Evolutionary conservation across 2,329 filamentous ascomycete genomes (phyloP), one percentile per base, ranked within the genome.

Genomic region (Colletotrichum sp.): DNA sequence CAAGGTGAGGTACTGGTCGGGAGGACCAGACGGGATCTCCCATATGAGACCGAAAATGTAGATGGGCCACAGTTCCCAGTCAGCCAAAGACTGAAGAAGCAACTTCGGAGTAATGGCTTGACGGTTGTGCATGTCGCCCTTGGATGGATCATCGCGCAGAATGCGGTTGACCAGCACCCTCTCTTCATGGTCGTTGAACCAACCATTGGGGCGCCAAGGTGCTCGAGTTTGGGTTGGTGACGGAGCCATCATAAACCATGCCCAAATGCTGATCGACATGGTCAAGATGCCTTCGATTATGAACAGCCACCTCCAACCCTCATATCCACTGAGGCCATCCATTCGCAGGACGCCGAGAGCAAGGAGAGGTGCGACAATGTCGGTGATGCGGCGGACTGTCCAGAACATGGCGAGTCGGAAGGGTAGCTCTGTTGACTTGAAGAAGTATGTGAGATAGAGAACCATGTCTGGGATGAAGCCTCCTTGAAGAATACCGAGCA

Each of bases 91-190:
- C 7, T 86, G 81, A 85, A 87, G 89, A 5, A 91, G 84, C 28
- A 84, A 80, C 15, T 81, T 83, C 2, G 85, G 83, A 0, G 88
- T 89, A 32, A 91, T 85, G 1, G 86, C 86, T 79, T 90, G 85
- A 6, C 89, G 87, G 75, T 90, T 91, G 78, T 90, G 87, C 86
- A 91, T 90, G 71, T 88, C 87, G 59, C 87, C 86, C 79, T 90
- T 90, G 6, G 86, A 86, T 2, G 90, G 90, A 72, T 91, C 91
- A 67, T 92, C 90, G 2, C 90, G 87, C 4, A 86, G 82, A 13
- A 89, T 85, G 1, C 90, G 83, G 77, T 91, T 92, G 26, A 92
- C 88, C 64, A 92, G 86, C 63, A 92, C 92, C 77, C 86, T 87
- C 76, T 92, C 89, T 77, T 92, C 91, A 3, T 86, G 85, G 65